Evolutionary conservation across 2,329 filamentous ascomycete genomes (phyloP).

Genomic region (Leptographium lundbergii): DNA sequence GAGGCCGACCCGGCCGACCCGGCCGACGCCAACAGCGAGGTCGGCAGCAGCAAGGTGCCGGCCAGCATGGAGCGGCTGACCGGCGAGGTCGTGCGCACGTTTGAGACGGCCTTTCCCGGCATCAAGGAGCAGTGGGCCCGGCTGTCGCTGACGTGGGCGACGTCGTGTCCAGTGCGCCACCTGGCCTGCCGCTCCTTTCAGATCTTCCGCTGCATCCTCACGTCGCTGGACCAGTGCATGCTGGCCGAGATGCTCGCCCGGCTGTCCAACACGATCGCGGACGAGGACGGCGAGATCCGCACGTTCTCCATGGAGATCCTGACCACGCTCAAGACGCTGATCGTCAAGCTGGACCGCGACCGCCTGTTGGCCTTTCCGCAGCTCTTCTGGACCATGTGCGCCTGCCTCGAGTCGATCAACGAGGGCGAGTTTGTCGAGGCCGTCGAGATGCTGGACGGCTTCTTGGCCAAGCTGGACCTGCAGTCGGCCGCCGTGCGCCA

Average conservation of each 20-base stretch:
- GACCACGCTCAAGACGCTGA: constrained; percentile 84
- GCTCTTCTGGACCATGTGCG: constrained; percentile 94
- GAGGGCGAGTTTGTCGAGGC: constrained; percentile 90
- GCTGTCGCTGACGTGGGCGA: constrained; percentile 86
- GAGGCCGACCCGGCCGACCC: no score
- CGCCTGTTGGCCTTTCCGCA: constrained; percentile 85
- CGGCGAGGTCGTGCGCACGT: constrained; percentile 69
- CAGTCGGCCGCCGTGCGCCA: constrained; percentile 54
- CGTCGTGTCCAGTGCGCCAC: constrained; percentile 88
- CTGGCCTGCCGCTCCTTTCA: constrained; percentile 95
- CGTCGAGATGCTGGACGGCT: constrained; percentile 78
- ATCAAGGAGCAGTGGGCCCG: constrained; percentile 88
- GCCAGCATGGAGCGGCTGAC: constrained; percentile 78
- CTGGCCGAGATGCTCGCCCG: constrained; percentile 92
- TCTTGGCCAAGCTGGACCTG: constrained; percentile 75
- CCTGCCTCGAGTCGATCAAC: constrained; percentile 92
- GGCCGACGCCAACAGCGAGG: background rate
- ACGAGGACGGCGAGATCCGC: constrained; percentile 87
- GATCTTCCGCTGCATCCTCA: constrained; percentile 87
- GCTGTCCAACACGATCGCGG: constrained; percentile 91
- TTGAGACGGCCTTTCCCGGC: constrained; percentile 70
- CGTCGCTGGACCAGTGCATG: constrained; percentile 84
- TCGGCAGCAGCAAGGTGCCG: constrained; percentile 58
- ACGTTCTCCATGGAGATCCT: constrained; percentile 97
- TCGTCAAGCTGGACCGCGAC: constrained; percentile 66